Percentiles rank a stretch among this genome's conserved stretches.
Conservation (phyloP, 148 eudicot species). For the Euryodendron excelsum region DNA sequence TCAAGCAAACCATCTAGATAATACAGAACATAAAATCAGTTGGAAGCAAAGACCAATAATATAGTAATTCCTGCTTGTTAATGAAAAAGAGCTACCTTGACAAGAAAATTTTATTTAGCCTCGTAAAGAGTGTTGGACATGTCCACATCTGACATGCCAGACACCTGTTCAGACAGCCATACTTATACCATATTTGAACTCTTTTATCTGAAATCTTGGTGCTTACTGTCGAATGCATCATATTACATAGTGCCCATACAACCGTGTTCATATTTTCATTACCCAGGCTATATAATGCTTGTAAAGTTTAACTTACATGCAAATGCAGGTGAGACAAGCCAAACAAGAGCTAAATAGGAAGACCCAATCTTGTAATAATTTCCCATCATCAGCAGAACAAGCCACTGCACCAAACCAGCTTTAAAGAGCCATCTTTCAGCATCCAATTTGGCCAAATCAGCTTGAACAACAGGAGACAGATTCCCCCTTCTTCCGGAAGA, state of each 20-base stretch:
- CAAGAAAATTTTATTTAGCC: neutral
- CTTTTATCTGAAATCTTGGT: neutral
- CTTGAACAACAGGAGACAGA: constrained; percentile 36
- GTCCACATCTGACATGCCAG: neutral
- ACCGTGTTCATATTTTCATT: neutral
- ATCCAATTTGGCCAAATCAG: constrained; percentile 68
- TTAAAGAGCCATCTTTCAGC: constrained; percentile 96
- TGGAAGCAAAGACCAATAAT: neutral
- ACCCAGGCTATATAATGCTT: neutral
- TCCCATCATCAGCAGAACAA: constrained; percentile 54
- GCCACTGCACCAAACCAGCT: constrained; percentile 84
- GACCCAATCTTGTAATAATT: constrained; percentile 72
- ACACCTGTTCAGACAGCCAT: neutral
- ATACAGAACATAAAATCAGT: constrained; percentile 26
- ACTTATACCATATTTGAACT: neutral
- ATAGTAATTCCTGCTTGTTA: neutral
- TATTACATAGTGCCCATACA: neutral
- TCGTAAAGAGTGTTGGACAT: neutral
- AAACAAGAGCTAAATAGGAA: constrained; percentile 70
- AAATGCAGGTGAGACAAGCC: constrained; percentile 89
- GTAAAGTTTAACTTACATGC: constrained; percentile 65
- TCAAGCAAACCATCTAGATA: constrained; percentile 87
- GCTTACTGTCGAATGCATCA: neutral
- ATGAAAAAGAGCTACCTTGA: neutral
- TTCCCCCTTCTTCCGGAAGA: constrained; percentile 36